Percentiles rank a stretch among this genome's conserved stretches.
Conservation (phyloP, 345 rosid species). For the Triadica sebifera region DNA sequence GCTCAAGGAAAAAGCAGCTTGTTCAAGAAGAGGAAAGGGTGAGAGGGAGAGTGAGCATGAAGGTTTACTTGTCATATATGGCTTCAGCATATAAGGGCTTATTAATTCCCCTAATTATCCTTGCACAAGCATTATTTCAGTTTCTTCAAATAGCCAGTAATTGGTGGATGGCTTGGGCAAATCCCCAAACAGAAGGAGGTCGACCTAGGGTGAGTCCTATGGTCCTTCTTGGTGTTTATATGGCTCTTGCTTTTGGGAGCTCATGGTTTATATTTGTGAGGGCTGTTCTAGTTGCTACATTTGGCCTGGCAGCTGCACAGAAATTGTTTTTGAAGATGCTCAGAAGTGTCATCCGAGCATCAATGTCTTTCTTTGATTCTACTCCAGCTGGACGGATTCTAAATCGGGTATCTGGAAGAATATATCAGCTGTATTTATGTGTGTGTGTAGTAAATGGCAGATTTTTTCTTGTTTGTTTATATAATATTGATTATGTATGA, state of each 20-base stretch:
- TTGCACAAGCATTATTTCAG: constrained; percentile 85
- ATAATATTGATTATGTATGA: constrained; percentile 5
- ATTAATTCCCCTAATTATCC: constrained; percentile 81
- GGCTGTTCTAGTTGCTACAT: constrained; percentile 97
- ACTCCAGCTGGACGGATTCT: constrained; percentile 97
- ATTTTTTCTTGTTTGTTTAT: neutral
- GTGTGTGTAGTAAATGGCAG: no score
- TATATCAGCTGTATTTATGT: no score
- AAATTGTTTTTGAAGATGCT: constrained; percentile 92
- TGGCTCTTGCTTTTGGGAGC: constrained; percentile 98
- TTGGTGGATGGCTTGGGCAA: constrained; percentile 99
- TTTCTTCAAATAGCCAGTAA: constrained; percentile 98
- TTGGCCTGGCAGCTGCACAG: constrained; percentile 97
- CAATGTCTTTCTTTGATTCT: constrained; percentile 99
- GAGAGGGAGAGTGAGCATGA: constrained; percentile 95
- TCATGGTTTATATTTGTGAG: constrained; percentile 90
- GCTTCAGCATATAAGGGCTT: constrained; percentile 93
- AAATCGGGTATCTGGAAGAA: constrained; percentile 62
- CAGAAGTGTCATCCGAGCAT: constrained; percentile 87
- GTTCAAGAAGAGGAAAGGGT: constrained; percentile 99
- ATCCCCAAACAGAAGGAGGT: constrained; percentile 96
- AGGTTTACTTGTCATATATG: constrained; percentile 94
- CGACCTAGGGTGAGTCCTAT: constrained; percentile 76
- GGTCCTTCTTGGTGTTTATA: constrained; percentile 81
- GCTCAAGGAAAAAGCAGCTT: constrained; percentile 86